Evolutionary conservation across 129 eudicot species (phyloP).

Genomic region (Kitagawia praeruptora): DNA sequence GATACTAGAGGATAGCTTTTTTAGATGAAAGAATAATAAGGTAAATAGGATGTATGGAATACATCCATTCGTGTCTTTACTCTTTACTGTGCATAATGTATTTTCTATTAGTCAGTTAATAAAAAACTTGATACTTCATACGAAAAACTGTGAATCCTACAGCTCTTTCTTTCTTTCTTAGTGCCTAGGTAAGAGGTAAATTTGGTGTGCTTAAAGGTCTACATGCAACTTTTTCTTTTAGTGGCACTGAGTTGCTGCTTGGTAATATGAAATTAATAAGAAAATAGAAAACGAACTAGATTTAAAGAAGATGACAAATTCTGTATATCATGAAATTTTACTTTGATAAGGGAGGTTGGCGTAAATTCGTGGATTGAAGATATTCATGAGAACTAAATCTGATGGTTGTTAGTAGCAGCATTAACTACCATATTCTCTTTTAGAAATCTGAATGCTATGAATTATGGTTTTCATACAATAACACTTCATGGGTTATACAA

Average conservation of each 20-base stretch:
- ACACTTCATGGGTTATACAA: background rate
- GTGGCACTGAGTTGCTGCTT: background rate
- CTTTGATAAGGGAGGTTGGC: background rate
- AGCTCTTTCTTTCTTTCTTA: background rate
- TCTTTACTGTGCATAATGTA: background rate
- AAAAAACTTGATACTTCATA: background rate
- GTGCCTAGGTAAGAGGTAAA: background rate
- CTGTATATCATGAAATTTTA: background rate
- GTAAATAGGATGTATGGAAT: background rate
- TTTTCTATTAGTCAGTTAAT: background rate
- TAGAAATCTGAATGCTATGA: background rate
- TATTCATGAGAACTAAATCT: background rate
- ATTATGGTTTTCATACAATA: background rate
- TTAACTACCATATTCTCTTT: background rate
- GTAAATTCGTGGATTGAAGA: background rate
- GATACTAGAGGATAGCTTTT: background rate
- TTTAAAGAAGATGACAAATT: background rate
- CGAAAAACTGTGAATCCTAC: background rate
- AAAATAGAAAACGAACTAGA: background rate
- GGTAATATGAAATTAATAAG: background rate
- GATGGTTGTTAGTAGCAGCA: background rate
- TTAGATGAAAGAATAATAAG: background rate
- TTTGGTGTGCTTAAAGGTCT: background rate
- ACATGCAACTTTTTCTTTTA: background rate
- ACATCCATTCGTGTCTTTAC: background rate